phyloP scores from a whole-genome alignment of 192 early-diverging fungal genomes.

The Coemansia javaensis region DNA sequence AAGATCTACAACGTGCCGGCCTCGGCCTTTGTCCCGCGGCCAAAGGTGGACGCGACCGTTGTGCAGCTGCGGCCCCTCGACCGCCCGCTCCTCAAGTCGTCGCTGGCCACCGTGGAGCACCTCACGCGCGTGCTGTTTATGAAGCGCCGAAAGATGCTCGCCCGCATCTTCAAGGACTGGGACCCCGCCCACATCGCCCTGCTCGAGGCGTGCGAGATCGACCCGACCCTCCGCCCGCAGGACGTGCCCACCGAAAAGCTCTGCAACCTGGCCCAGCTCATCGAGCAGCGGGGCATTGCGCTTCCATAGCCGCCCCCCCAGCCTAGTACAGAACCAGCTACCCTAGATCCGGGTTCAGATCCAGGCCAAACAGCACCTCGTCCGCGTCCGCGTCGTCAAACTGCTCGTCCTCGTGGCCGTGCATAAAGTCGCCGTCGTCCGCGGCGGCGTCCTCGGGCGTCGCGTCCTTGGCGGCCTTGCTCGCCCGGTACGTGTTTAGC shows the following conservation, averaged over 20 bases:
- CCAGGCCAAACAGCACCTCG: constrained; percentile 45
- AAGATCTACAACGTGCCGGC: constrained; percentile 59
- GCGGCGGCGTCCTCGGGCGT: constrained; percentile 12
- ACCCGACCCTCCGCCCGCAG: constrained; percentile 57
- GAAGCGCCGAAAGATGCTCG: constrained; percentile 64
- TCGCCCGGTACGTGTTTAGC: constrained; percentile 40
- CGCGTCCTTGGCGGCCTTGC: constrained; percentile 8
- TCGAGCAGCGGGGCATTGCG: constrained; percentile 38
- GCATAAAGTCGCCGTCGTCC: constrained; percentile 24
- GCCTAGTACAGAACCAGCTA: background rate
- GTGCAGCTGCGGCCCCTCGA: constrained; percentile 59
- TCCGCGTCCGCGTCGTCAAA: constrained; percentile 42
- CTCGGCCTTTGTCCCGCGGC: constrained; percentile 68
- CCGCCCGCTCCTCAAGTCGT: constrained; percentile 44
- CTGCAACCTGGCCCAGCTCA: constrained; percentile 53
- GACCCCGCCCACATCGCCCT: constrained; percentile 31
- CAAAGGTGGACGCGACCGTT: constrained; percentile 69
- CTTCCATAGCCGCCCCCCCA: constrained; percentile 9
- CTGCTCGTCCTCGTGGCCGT: constrained; percentile 27
- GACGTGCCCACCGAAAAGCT: constrained; percentile 61
- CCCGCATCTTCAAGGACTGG: constrained; percentile 57
- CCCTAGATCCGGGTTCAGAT: constrained; percentile 50
- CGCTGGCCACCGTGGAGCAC: constrained; percentile 56
- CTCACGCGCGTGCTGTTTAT: constrained; percentile 61
- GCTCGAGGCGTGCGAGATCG: constrained; percentile 52